A percentile compares a stretch with the other conserved stretches of the same genome.
These are phyloP conservation scores for Claviceps purpurea DNA, from an alignment of 2,329 filamentous ascomycete species.

Conservation along the genomic window DNA sequence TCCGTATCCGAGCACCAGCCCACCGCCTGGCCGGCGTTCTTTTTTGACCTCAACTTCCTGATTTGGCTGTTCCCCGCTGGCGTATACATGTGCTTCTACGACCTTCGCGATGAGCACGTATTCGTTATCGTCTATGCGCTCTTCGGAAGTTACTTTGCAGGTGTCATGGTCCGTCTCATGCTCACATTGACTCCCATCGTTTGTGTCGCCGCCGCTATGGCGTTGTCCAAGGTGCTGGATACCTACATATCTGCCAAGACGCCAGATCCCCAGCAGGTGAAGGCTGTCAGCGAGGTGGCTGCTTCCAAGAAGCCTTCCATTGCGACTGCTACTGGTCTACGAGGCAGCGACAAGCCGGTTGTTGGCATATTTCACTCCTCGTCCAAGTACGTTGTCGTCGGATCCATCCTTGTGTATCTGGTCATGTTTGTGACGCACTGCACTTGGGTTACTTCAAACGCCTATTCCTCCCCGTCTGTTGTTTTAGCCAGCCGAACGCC, in stretches of 20 bases:
- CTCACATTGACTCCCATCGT: conserved; percentile 92
- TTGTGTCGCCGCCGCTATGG: conserved; percentile 84
- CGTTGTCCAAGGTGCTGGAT: conserved; percentile 77
- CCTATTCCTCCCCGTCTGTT: conserved; percentile 95
- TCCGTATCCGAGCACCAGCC: conserved; percentile 99
- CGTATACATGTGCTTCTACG: conserved; percentile 95
- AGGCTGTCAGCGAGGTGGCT: conserved; percentile 33
- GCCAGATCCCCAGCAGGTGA: conserved; percentile 38
- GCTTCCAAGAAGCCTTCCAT: conserved; percentile 41
- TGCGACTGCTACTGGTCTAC: conserved; percentile 35
- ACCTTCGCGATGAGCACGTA: conserved; percentile 88
- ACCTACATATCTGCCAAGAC: conserved; percentile 60
- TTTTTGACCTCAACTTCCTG: conserved; percentile 95
- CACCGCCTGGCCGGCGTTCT: conserved; percentile 97
- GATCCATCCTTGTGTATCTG: conserved; percentile 63
- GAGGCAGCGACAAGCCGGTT: conserved; percentile 56
- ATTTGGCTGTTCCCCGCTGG: conserved; percentile 99
- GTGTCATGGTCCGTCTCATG: conserved; percentile 99
- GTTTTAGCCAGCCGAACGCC: conserved; percentile 85
- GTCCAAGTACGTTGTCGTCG: conserved; percentile 69
- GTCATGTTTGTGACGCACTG: conserved; percentile 93
- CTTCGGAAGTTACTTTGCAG: conserved; percentile 92
- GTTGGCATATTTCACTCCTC: conserved; percentile 73
- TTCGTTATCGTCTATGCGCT: conserved; percentile 97
- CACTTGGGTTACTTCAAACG: conserved; percentile 98